Percentiles rank a stretch among this genome's conserved stretches.
phyloP scores from a whole-genome alignment of 2,329 filamentous ascomycete genomes.

The Biscogniauxia mediterranea region DNA sequence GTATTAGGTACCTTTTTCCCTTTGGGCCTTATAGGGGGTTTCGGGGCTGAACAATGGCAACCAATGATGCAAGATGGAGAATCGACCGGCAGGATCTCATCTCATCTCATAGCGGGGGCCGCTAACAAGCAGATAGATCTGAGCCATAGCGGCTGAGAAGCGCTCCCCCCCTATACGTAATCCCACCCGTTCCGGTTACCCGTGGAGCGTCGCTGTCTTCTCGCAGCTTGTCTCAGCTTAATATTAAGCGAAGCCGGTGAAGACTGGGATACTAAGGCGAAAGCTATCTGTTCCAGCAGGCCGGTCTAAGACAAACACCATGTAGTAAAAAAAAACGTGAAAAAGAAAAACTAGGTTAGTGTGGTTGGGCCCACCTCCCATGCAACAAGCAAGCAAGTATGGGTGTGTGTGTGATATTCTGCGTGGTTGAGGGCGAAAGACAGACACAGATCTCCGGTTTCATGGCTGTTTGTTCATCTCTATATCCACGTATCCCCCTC shows the following conservation, averaged over 20 bases:
- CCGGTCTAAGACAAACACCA: no score
- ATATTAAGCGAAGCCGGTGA: not conserved
- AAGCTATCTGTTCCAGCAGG: not conserved
- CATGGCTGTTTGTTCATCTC: no score
- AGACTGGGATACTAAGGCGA: not conserved
- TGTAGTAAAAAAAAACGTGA: not conserved
- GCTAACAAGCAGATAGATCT: not conserved
- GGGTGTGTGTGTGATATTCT: not conserved
- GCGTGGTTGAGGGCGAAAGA: no score
- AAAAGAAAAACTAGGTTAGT: not conserved
- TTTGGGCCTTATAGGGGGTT: not conserved
- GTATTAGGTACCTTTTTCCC: not conserved
- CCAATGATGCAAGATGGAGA: not conserved
- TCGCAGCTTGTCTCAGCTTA: not conserved
- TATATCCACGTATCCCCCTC: no score
- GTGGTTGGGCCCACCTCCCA: not conserved
- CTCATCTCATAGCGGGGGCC: not conserved
- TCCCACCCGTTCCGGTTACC: not conserved
- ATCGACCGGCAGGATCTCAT: not conserved
- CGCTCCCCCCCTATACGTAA: no score
- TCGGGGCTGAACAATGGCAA: not conserved
- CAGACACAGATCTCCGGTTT: no score
- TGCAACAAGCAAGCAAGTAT: not conserved
- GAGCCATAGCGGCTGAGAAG: not conserved
- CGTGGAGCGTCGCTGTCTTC: not conserved